A percentile compares a stretch with the other conserved stretches of the same genome.
Evolutionary conservation across 2,329 filamentous ascomycete genomes (phyloP).

Genomic region (Diaporthe vaccinii): DNA sequence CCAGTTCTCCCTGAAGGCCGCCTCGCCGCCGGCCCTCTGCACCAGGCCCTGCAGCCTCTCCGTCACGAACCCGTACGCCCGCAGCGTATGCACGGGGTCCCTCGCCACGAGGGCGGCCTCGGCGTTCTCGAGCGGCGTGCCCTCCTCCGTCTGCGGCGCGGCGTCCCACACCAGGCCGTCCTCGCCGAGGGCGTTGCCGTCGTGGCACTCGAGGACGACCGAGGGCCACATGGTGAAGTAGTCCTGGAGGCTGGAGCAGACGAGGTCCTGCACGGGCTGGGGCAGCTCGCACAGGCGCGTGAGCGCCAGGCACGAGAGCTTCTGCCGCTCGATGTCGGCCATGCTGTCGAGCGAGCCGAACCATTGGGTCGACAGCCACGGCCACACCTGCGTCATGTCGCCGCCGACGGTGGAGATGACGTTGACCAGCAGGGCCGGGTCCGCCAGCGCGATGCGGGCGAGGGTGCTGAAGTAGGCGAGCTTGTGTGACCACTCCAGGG

Average conservation of each 20-base stretch:
- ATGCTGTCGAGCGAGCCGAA: constrained; percentile 78
- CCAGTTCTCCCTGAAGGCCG: constrained; percentile 77
- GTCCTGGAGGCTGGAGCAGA: constrained; percentile 75
- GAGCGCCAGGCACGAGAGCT: constrained; percentile 79
- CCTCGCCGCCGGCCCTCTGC: constrained; percentile 72
- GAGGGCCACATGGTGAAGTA: constrained; percentile 83
- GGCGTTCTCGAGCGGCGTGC: constrained; percentile 68
- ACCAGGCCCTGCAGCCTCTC: constrained; percentile 73
- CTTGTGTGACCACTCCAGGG: constrained; percentile 49
- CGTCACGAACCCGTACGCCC: constrained; percentile 74
- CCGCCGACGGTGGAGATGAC: constrained; percentile 61
- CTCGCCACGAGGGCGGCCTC: constrained; percentile 66
- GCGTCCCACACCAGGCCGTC: constrained; percentile 66
- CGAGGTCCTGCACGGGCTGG: constrained; percentile 68
- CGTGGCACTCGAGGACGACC: constrained; percentile 75
- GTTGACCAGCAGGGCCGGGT: constrained; percentile 76
- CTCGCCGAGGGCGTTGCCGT: constrained; percentile 65
- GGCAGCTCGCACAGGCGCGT: constrained; percentile 78
- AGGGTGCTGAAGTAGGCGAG: constrained; percentile 86
- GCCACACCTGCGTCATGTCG: constrained; percentile 65
- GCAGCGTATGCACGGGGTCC: constrained; percentile 78
- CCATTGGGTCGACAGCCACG: constrained; percentile 73
- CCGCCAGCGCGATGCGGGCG: constrained; percentile 81
- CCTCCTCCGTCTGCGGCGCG: constrained; percentile 60
- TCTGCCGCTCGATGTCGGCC: constrained; percentile 74